Evolutionary conservation across 2,329 filamentous ascomycete genomes (phyloP).

Genomic region (Emmonsia crescens): DNA sequence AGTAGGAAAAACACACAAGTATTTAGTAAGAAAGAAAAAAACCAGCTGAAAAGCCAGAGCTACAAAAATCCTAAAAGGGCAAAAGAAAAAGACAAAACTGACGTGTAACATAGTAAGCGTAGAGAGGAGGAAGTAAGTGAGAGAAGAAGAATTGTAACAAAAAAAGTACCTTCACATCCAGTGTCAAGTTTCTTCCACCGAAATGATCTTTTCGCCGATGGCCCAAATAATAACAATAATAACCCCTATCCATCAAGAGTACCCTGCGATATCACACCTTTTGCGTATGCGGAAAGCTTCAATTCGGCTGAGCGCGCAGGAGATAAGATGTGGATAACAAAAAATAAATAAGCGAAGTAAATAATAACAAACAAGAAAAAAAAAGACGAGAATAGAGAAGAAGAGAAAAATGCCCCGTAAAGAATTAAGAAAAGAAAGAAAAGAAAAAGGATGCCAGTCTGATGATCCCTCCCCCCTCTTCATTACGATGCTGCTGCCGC

Average conservation of each 20-base stretch:
- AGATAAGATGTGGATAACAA: not conserved
- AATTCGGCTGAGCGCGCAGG: not conserved
- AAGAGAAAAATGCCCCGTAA: constrained; percentile 5
- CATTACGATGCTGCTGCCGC: not conserved
- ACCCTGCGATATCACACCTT: constrained; percentile 7
- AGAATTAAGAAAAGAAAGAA: constrained; percentile 9
- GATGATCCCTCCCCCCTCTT: constrained; percentile 17
- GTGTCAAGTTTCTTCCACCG: not conserved
- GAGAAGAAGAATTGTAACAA: not conserved
- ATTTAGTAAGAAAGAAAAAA: no score
- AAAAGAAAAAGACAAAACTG: not conserved
- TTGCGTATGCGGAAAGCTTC: not conserved
- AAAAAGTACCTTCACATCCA: not conserved
- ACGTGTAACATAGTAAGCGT: not conserved
- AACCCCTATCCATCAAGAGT: not conserved
- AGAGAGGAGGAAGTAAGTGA: not conserved
- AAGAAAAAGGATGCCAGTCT: constrained; percentile 7
- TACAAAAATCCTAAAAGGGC: constrained; percentile 6
- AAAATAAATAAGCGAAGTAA: not conserved
- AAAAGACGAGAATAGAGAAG: not conserved
- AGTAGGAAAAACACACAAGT: no score
- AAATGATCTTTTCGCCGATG: not conserved
- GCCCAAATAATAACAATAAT: not conserved
- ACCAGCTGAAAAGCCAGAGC: not conserved
- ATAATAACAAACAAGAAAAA: not conserved